Percentiles rank a stretch among this genome's conserved stretches.
phyloP scores from a whole-genome alignment of 2,329 filamentous ascomycete species.

The Alternaria longipes region DNA sequence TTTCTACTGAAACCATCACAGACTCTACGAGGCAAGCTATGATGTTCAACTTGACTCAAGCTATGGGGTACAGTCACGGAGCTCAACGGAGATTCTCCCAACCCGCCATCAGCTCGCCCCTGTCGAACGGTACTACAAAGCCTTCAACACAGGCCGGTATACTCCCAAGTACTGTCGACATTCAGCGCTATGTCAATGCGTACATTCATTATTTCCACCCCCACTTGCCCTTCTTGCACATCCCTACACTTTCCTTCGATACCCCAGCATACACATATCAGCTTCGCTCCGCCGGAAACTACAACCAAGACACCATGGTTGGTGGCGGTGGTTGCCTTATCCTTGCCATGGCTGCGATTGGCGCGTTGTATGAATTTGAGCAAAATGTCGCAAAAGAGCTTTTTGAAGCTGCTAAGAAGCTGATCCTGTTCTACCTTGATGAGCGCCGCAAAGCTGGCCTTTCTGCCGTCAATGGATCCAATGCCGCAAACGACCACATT shows the following conservation, averaged over 20 bases:
- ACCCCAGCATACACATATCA: conserved; percentile 71
- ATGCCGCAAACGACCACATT: conserved; percentile 64
- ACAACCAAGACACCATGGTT: conserved; percentile 64
- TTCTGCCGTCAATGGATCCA: conserved; percentile 64
- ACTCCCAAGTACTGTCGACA: conserved; percentile 82
- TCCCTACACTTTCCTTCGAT: conserved; percentile 91
- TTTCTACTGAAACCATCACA: conserved; percentile 71
- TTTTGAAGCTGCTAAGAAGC: conserved; percentile 92
- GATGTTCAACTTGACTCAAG: conserved; percentile 68
- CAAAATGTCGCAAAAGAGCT: conserved; percentile 80
- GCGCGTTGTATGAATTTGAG: conserved; percentile 88
- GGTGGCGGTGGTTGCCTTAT: conserved; percentile 88
- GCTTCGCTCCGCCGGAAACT: conserved; percentile 66
- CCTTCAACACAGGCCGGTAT: conserved; percentile 59
- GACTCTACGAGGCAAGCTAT: conserved; percentile 72
- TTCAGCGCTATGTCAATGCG: conserved; percentile 88
- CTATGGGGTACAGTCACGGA: conserved; percentile 60
- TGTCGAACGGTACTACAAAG: conserved; percentile 49
- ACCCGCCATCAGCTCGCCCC: conserved; percentile 63
- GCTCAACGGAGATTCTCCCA: conserved; percentile 67
- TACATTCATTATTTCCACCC: conserved; percentile 95
- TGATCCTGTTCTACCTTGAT: conserved; percentile 93
- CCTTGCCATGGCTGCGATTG: conserved; percentile 86
- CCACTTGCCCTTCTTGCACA: conserved; percentile 92
- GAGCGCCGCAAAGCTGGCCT: conserved; percentile 88